Percentiles rank a stretch among this genome's conserved stretches.
These are phyloP conservation scores for Abortiporus biennis DNA, from an alignment of 1,284 basidiomycete species.

Conservation along the genomic window DNA sequence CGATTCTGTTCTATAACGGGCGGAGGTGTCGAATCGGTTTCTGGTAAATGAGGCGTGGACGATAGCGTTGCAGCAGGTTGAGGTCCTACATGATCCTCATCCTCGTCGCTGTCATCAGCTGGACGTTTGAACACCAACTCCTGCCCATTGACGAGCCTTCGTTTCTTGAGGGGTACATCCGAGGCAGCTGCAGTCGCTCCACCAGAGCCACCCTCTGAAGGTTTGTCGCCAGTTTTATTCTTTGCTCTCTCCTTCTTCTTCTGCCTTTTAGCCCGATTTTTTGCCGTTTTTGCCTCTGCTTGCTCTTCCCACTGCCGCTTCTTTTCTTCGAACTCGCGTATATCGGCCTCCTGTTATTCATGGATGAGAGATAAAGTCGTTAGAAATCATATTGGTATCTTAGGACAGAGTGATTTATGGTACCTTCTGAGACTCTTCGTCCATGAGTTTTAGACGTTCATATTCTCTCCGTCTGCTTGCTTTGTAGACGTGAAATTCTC, in stretches of 20 bases:
- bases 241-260: slow-evolving; percentile 80
- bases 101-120: slow-evolving; percentile 43
- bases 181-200: slow-evolving; percentile 15
- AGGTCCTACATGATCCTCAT: slow-evolving; percentile 28
- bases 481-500: slow-evolving; percentile 99
- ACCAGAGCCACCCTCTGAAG: slow-evolving; percentile 16
- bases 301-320: slow-evolving; percentile 57
- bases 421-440: slow-evolving; percentile 78
- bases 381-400: background rate
- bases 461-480: slow-evolving; percentile 91
- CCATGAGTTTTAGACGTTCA: slow-evolving; percentile 88
- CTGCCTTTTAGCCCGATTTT: slow-evolving; percentile 85
- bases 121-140: slow-evolving; percentile 51
- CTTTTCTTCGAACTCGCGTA: slow-evolving; percentile 61
- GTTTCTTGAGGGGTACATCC: slow-evolving; percentile 39
- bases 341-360: slow-evolving; percentile 51
- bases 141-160: slow-evolving; percentile 49
- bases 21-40: slow-evolving; percentile 11
- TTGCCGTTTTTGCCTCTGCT: slow-evolving; percentile 84
- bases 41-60: slow-evolving; percentile 10
- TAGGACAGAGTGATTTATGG: slow-evolving; percentile 12
- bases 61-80: slow-evolving; percentile 11
- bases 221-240: slow-evolving; percentile 20
- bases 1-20: slow-evolving; percentile 30
- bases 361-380: background rate